Evolutionary conservation across 495 filamentous ascomycete genomes (phyloP).

Genomic region (Neurospora sp.): DNA sequence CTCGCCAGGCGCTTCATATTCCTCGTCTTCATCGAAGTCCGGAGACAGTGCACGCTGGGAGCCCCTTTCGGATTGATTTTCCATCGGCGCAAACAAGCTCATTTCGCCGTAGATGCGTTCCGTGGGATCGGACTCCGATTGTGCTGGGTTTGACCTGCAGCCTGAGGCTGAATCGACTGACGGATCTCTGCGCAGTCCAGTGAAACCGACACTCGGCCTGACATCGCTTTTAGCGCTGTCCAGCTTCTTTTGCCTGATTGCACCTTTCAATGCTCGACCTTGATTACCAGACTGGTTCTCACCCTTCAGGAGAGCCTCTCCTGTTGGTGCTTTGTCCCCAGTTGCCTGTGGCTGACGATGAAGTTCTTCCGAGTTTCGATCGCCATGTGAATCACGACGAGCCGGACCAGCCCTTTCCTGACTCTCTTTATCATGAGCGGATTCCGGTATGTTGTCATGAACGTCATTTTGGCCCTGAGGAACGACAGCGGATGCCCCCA

Average conservation of each 20-base stretch:
- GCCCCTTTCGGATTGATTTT: constrained; percentile 43
- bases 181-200: constrained; percentile 20
- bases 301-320: neutral
- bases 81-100: constrained; percentile 42
- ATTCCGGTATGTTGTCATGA: neutral
- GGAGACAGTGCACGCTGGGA: constrained; percentile 41
- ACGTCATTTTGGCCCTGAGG: neutral
- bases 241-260: constrained; percentile 6
- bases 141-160: constrained; percentile 29
- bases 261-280: constrained; percentile 1
- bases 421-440: neutral
- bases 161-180: constrained; percentile 30
- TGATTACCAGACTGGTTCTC: neutral
- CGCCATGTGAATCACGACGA: neutral
- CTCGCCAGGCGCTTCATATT: constrained; percentile 18
- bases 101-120: constrained; percentile 46
- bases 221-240: constrained; percentile 17
- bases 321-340: neutral
- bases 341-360: constrained; percentile 1
- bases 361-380: constrained; percentile 10
- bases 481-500: neutral
- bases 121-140: constrained; percentile 44
- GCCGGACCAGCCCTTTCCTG: neutral
- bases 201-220: constrained; percentile 32
- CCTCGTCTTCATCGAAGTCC: constrained; percentile 17